Percentiles rank a stretch among this genome's conserved stretches.
phyloP scores from a whole-genome alignment of 1,284 basidiomycete species.

The Porogramme epimiltina region DNA sequence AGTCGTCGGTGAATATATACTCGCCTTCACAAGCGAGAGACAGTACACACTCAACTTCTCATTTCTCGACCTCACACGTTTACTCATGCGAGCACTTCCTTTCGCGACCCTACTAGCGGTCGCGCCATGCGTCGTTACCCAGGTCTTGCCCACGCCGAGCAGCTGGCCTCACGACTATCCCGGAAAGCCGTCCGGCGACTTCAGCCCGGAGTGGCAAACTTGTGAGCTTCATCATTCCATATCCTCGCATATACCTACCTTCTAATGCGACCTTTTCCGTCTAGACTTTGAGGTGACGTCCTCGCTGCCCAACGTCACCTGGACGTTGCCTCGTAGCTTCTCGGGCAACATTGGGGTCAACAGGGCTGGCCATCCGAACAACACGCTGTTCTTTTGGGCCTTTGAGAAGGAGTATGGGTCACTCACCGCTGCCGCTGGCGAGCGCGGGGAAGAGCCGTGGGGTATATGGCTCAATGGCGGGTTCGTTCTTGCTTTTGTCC shows the following conservation, averaged over 20 bases:
- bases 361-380: constrained; percentile 50
- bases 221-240: constrained; percentile 40
- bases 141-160: no score
- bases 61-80: no score
- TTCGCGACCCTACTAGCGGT: no score
- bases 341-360: constrained; percentile 72
- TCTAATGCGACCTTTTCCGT: neutral
- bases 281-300: constrained; percentile 30
- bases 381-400: constrained; percentile 75
- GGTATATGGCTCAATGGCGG: constrained; percentile 76
- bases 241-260: neutral
- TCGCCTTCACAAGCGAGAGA: no score
- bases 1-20: no score
- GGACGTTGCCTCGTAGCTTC: constrained; percentile 54
- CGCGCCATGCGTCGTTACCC: no score
- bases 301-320: constrained; percentile 63
- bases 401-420: constrained; percentile 65
- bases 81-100: no score
- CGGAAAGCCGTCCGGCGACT: constrained; percentile 51
- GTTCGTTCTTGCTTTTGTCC: constrained; percentile 16
- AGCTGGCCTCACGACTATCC: constrained; percentile 42
- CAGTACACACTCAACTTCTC: no score
- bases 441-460: constrained; percentile 55
- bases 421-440: constrained; percentile 42
- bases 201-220: constrained; percentile 61